A percentile compares a stretch with the other conserved stretches of the same genome.
These are phyloP conservation scores for Penicillium sp. DNA, from an alignment of 2,329 filamentous ascomycete species.

Conservation along the genomic window DNA sequence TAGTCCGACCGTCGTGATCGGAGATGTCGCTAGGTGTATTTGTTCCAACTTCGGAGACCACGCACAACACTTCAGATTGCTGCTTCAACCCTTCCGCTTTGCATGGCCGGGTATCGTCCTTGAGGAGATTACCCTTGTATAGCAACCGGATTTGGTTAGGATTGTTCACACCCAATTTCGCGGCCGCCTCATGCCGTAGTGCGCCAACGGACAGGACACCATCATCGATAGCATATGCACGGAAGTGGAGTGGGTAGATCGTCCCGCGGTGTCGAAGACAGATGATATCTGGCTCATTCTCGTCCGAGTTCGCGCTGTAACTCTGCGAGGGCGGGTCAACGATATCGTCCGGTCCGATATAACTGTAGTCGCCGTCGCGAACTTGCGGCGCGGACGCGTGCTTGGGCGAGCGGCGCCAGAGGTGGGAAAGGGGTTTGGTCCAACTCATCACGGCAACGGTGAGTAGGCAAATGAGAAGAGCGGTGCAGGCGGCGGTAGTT, in stretches of 20 bases:
- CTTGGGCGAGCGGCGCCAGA: conserved; percentile 32
- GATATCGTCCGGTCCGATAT: conserved; percentile 36
- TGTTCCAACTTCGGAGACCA: conserved; percentile 39
- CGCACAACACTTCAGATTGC: conserved; percentile 45
- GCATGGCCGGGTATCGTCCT: conserved; percentile 38
- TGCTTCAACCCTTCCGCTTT: conserved; percentile 45
- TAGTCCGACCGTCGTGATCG: conserved; percentile 23
- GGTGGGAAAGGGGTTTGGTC: conserved; percentile 29
- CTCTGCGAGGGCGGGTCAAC: conserved; percentile 22
- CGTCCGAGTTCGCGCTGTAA: conserved; percentile 18
- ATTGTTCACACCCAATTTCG: conserved; percentile 32
- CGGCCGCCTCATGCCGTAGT: conserved; percentile 39
- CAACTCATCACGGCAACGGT: conserved; percentile 34
- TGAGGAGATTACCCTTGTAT: conserved; percentile 46
- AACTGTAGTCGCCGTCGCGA: conserved; percentile 37
- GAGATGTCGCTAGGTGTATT: conserved; percentile 32
- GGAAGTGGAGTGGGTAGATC: conserved; percentile 43
- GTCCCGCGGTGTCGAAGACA: conserved; percentile 41
- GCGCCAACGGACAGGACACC: conserved; percentile 41
- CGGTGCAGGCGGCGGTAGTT: conserved; percentile 22
- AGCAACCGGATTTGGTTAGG: conserved; percentile 40
- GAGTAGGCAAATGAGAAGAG: conserved; percentile 27
- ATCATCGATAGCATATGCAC: conserved; percentile 46
- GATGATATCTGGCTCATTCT: conserved; percentile 41
- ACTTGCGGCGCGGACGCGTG: conserved; percentile 30